A percentile compares a stretch with the other conserved stretches of the same genome.
These are phyloP conservation scores for Pyrenopolyporus hunteri DNA, from an alignment of 495 filamentous ascomycete species.

Conservation along the genomic window DNA sequence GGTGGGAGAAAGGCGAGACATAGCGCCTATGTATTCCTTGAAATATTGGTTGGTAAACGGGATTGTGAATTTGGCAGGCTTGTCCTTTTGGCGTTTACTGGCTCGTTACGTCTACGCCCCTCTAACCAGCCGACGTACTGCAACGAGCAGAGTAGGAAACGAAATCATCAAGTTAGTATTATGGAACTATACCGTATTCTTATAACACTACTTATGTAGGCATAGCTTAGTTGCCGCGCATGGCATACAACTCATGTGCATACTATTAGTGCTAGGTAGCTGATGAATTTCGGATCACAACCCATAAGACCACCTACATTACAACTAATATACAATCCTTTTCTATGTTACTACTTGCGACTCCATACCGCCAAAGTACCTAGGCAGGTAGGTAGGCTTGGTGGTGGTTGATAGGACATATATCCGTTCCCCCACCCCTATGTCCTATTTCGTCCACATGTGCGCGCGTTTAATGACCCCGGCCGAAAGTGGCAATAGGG, in stretches of 20 bases:
- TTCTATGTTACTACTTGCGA: too few relatives aligned
- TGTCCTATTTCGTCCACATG: too few relatives aligned
- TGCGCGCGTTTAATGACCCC: conserved; percentile 15
- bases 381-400: neutral
- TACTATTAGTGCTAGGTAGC: too few relatives aligned
- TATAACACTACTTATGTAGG: neutral
- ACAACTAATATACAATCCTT: neutral
- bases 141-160: neutral
- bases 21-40: conserved; percentile 27
- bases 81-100: conserved; percentile 1
- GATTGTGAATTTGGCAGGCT: conserved; percentile 7
- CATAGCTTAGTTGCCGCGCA: conserved; percentile 10
- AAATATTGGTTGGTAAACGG: conserved; percentile 23
- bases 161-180: too few relatives aligned
- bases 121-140: neutral
- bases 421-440: too few relatives aligned
- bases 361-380: too few relatives aligned
- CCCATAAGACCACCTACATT: conserved; percentile 6
- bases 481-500: conserved; percentile 5
- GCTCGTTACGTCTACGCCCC: conserved; percentile 14
- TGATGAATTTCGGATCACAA: conserved; percentile 13
- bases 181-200: neutral
- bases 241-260: conserved; percentile 21
- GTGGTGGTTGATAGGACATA: neutral
- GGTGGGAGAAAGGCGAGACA: conserved; percentile 6